Evolutionary conservation across 257 asterid genomes (phyloP), one percentile per base, ranked within the genome.

Genomic region (Buddleja alternifolia): DNA sequence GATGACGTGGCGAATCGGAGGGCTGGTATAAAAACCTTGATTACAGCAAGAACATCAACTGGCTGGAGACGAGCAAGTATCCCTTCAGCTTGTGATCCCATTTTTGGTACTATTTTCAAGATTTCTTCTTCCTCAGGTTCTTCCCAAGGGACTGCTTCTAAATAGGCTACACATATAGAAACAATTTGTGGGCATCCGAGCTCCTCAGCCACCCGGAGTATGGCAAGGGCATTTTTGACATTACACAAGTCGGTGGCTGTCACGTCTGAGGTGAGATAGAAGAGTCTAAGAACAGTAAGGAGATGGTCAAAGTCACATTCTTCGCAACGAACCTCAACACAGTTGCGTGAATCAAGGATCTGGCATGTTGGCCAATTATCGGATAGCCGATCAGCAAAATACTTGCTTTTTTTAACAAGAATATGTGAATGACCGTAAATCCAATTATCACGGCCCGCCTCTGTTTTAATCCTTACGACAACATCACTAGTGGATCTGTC

Each of bases 121-220:
- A 92, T 84, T 73, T 92, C 97, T 47, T 93, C 99, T 58, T 93
- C 97, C 73, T 93, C 97, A 0, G 95, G 68, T 76, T 93, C 99
- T 74, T 90, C 97, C 97, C 98, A 93, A 4, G 96, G 95, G 51
- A 88, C 92, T 3, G 97, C 95, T 85, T 93, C 98, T 84, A 93
- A 73, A 74, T 84, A 93, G 63, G 68, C 82, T 4, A 83, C 93
- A 76, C 97, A 93, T 0, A 83, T 69, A 8, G 92, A 67, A 57
- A 84, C 76, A 64, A 93, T 80, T 60, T 82, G 76, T 10, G 95
- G 92, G 90, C 96, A 88, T 29, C 85, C 91, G 7, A 93, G 88
- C 67, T 73, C 82, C 21, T 81, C 80, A 16, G 97, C 94, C 9
- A 81, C 94, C 24, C 80, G 76, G 40, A 90, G 74, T 16, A 84